phyloP scores from a whole-genome alignment of 1,139 yeast genomes.

The Debaryomyces fabryi region DNA sequence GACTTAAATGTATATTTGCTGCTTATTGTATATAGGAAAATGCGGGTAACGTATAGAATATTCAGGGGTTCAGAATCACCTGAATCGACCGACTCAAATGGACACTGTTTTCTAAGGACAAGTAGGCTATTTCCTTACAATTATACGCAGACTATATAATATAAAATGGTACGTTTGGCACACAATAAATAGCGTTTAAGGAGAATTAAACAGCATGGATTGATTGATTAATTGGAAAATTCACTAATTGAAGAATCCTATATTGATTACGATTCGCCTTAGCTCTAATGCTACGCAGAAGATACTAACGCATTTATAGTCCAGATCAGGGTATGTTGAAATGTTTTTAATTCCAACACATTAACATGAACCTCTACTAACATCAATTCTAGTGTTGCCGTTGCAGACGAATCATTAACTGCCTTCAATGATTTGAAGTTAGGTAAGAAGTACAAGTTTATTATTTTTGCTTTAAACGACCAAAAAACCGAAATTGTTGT shows the following conservation, averaged over 20 bases:
- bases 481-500: conserved; percentile 89
- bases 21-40: conserved; percentile 9
- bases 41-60: conserved; percentile 6
- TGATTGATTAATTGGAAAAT: conserved; percentile 4
- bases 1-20: neutral
- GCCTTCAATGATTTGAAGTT: conserved; percentile 96
- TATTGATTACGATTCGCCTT: neutral
- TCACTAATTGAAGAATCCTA: neutral
- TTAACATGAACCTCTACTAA: conserved; percentile 20
- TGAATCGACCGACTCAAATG: conserved; percentile 1
- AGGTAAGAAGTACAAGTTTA: conserved; percentile 86
- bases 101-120: conserved; percentile 6
- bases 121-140: neutral
- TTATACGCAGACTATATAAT: conserved; percentile 1
- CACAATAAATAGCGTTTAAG: neutral
- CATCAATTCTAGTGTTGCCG: conserved; percentile 67
- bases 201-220: conserved; percentile 3
- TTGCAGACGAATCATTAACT: conserved; percentile 89
- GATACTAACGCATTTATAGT: conserved; percentile 37
- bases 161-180: conserved; percentile 10
- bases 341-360: too few relatives aligned
- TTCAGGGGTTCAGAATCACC: conserved; percentile 8
- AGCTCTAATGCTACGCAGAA: neutral
- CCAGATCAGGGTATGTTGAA: conserved; percentile 71
- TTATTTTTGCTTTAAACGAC: conserved; percentile 79